A percentile compares a stretch with the other conserved stretches of the same genome.
Conservation (phyloP, 768 basidiomycete species). For the Russula ochroleuca region DNA sequence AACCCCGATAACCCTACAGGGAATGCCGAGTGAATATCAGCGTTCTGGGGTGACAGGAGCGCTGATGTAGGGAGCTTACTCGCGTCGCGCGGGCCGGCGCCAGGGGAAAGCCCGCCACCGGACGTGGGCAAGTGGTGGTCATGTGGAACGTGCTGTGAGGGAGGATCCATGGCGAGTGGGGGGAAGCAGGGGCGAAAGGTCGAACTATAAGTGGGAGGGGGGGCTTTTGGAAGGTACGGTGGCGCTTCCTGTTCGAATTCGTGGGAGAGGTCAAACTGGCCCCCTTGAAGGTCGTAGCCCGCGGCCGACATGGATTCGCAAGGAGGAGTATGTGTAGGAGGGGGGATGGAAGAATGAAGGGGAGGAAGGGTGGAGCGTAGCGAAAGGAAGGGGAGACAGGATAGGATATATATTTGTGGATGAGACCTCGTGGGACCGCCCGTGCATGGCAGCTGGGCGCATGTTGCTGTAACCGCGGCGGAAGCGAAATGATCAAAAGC, state of each 20-base stretch:
- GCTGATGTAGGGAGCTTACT: conserved; percentile 13
- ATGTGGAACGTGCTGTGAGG: conserved; percentile 2
- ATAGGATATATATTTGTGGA: conserved; percentile 22
- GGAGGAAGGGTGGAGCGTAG: background rate
- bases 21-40: background rate
- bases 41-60: conserved; percentile 2
- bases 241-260: conserved; percentile 12
- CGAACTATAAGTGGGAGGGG: background rate
- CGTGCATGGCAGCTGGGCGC: background rate
- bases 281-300: conserved; percentile 12
- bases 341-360: background rate
- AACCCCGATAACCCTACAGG: conserved; percentile 18
- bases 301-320: conserved; percentile 1
- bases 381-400: background rate
- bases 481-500: background rate
- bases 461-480: conserved; percentile 2
- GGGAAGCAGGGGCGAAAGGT: background rate
- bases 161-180: background rate
- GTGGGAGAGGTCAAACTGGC: conserved; percentile 4
- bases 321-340: background rate
- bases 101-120: background rate
- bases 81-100: background rate
- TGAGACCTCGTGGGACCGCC: conserved; percentile 9
- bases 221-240: conserved; percentile 12
- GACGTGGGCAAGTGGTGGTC: background rate